Conservation (phyloP, 345 rosid species). For the Rubroshorea leprosula region DNA sequence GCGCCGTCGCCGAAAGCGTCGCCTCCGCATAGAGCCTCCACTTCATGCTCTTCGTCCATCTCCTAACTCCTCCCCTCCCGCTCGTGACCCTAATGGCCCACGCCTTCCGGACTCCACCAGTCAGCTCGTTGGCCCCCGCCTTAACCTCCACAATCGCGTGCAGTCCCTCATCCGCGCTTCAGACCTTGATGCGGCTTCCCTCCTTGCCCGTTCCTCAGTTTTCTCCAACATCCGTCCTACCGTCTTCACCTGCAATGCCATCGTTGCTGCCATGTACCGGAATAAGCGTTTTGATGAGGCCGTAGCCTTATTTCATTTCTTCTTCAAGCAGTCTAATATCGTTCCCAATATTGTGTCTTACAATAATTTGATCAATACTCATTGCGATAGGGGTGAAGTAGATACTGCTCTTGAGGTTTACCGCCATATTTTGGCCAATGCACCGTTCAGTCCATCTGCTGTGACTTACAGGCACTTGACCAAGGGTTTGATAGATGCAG, state of each 20-base stretch:
- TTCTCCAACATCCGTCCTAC: conserved; percentile 71
- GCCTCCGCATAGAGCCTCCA: conserved; percentile 89
- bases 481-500: conserved; percentile 75
- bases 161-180: conserved; percentile 91
- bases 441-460: conserved; percentile 76
- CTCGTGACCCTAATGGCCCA: conserved; percentile 88
- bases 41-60: conserved; percentile 76
- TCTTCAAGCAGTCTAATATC: conserved; percentile 69
- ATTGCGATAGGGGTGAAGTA: conserved; percentile 81
- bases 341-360: conserved; percentile 96
- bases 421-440: conserved; percentile 55
- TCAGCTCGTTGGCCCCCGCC: conserved; percentile 77
- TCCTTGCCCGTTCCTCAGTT: conserved; percentile 70
- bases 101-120: conserved; percentile 87
- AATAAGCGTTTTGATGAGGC: conserved; percentile 76
- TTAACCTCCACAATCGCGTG: conserved; percentile 86
- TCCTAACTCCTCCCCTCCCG: conserved; percentile 44
- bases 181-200: conserved; percentile 88
- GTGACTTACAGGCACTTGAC: conserved; percentile 93
- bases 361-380: conserved; percentile 79
- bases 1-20: conserved; percentile 86
- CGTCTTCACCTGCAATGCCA: conserved; percentile 97
- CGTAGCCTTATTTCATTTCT: conserved; percentile 63
- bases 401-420: conserved; percentile 66
- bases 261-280: conserved; percentile 91